phyloP scores from a whole-genome alignment of 2,329 filamentous ascomycete species.

The Xylariaceae sp. region DNA sequence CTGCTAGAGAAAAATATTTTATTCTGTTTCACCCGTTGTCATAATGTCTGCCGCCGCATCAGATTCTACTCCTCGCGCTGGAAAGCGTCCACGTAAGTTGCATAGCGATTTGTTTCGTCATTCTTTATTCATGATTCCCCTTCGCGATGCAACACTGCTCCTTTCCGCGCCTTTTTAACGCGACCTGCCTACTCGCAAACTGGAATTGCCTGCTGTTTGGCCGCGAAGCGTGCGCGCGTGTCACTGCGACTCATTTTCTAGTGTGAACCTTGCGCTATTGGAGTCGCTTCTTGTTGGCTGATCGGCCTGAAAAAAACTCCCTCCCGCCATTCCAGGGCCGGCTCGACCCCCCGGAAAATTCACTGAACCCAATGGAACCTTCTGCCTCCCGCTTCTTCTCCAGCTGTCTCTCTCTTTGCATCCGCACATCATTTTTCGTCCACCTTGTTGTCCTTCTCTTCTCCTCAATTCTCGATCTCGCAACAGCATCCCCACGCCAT shows the following conservation, averaged over 20 bases:
- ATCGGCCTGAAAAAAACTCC: neutral
- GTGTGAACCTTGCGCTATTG: neutral
- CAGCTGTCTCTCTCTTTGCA: too few species aligned
- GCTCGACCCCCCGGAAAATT: neutral
- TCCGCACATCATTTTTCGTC: too few species aligned
- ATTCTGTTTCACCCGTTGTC: neutral
- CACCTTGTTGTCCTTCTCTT: too few species aligned
- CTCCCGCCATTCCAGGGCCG: neutral
- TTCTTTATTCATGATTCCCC: neutral
- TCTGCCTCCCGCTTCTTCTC: neutral
- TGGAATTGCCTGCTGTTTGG: too few species aligned
- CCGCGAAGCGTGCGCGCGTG: too few species aligned
- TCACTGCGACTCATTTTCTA: neutral
- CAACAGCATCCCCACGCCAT: neutral
- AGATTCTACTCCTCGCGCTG: slow-evolving; percentile 16
- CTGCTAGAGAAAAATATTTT: neutral
- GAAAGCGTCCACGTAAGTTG: slow-evolving; percentile 24
- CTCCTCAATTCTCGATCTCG: too few species aligned
- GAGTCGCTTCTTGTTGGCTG: neutral
- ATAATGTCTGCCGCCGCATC: slow-evolving; percentile 21
- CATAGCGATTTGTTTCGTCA: neutral
- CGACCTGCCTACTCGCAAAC: neutral
- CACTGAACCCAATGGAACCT: too few species aligned
- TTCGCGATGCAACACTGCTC: neutral
- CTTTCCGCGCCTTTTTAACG: neutral